phyloP scores from a whole-genome alignment of 2,329 filamentous ascomycete species.

The Alternaria longipes region DNA sequence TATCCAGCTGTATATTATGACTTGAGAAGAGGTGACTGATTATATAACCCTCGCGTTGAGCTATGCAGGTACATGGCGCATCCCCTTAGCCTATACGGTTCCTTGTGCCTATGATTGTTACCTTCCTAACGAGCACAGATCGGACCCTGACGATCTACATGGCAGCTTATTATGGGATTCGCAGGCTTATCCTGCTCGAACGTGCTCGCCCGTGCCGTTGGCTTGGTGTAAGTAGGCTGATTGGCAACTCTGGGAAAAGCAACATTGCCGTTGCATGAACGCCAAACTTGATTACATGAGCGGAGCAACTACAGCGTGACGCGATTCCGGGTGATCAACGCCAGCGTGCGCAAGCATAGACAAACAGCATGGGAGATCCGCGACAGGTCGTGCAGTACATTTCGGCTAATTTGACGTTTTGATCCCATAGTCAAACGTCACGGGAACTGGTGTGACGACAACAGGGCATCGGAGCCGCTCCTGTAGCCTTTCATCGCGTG shows the following conservation, averaged over 20 bases:
- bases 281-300: not conserved
- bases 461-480: not conserved
- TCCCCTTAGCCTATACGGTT: not conserved
- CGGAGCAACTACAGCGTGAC: not conserved
- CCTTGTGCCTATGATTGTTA: not conserved
- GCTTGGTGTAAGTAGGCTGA: not conserved
- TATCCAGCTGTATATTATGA: not conserved
- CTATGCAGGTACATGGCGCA: not conserved
- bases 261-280: not conserved
- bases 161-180: not conserved
- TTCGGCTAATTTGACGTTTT: not conserved
- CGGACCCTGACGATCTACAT: constrained; percentile 3
- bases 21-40: not conserved
- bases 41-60: not conserved
- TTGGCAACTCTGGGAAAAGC: not conserved
- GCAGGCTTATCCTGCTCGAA: constrained; percentile 3
- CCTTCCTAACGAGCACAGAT: constrained; percentile 1
- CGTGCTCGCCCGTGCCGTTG: not conserved
- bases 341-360: not conserved
- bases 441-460: not conserved
- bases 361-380: not conserved
- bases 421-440: not conserved
- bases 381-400: not conserved
- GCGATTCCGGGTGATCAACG: not conserved
- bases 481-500: not conserved